These are phyloP conservation scores for Paecilomyces sp. DNA, from an alignment of 2,329 filamentous ascomycete genomes.

Conservation along the genomic window DNA sequence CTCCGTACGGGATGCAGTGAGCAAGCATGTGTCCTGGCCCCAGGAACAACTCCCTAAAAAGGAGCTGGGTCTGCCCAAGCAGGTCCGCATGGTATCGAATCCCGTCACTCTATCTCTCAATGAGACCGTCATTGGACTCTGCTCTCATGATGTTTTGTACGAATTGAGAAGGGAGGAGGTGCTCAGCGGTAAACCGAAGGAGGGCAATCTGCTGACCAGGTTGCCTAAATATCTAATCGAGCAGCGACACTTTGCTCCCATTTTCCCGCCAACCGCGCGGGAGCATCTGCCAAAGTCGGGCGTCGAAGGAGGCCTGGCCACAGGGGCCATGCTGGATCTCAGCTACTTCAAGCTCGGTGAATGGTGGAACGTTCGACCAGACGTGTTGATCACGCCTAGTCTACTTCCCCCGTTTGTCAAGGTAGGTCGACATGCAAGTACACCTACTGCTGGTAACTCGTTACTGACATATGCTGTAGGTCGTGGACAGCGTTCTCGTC, in stretches of 20 bases:
- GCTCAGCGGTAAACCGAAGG: conserved; percentile 46
- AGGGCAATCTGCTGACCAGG: conserved; percentile 60
- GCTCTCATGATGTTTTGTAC: conserved; percentile 74
- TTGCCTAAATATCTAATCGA: conserved; percentile 72
- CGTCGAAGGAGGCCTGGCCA: conserved; percentile 51
- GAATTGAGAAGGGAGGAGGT: conserved; percentile 74
- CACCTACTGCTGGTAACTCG: neutral
- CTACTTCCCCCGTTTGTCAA: conserved; percentile 79
- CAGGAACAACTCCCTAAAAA: conserved; percentile 63
- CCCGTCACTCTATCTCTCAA: conserved; percentile 86
- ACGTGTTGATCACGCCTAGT: conserved; percentile 77
- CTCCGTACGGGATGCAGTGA: conserved; percentile 73
- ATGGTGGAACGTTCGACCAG: conserved; percentile 78
- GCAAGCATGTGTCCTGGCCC: conserved; percentile 81
- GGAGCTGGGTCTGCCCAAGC: conserved; percentile 71
- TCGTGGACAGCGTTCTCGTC: conserved; percentile 80
- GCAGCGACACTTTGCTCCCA: conserved; percentile 82
- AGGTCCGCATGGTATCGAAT: conserved; percentile 73
- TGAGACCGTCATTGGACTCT: conserved; percentile 74
- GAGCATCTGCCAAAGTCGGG: conserved; percentile 60
- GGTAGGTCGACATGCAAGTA: conserved; percentile 44
- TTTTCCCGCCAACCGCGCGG: conserved; percentile 74
- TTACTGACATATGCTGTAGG: conserved; percentile 45
- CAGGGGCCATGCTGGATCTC: conserved; percentile 73
- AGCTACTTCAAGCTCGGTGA: conserved; percentile 84